Base-by-base conservation (phyloP, 345 rosid species). In the Kernera saxatilis region DNA sequence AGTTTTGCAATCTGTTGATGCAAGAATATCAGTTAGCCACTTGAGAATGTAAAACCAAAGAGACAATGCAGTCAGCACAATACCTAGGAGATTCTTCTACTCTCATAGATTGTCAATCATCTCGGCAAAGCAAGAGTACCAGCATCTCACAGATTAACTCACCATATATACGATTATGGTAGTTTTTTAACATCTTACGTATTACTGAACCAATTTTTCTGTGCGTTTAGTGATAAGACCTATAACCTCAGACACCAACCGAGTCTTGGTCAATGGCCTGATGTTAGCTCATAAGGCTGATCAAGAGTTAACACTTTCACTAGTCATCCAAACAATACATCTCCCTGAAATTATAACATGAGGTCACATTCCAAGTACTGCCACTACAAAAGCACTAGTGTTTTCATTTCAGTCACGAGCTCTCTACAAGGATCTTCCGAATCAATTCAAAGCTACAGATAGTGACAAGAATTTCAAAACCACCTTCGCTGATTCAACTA, bases 1-100 rank as follows among this genome's bases (percentile, higher is more conserved):
- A 4, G 75, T 79, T 76, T 88, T 93, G 84, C 95, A 87, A 77
- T 90, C 98, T 93, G 82, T 56, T 17, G 9, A 59, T 22, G 3
- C 40, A 48, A 46, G 1, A 66, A 22, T 10, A 32, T 52, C 33
- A 44, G 40, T 58, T 49, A 58, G 36, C 44, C 29, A 67, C 18
- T n/a, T 49, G 27, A 41, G 2, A 27, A 71, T 71, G 26, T 13
- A 27, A 8, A n/a, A 51, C 11, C 13, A 8, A 52, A 15, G 6
- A 53, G n/a, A 29, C 8, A 17, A 39, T n/a, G 25, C 29, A 51
- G 25, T 21, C 26, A 14, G 5, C 35, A 71, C 39, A 70, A 48
- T 14, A 5, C 29, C 25, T 7, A 21, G 8, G 44, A 41, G 6
- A 53, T 43, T 51, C 23, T 30, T 40, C 67, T 58, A 46, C 57